phyloP scores from a whole-genome alignment of 768 basidiomycete genomes.

The Rhodosporidiobolus odoratus region DNA sequence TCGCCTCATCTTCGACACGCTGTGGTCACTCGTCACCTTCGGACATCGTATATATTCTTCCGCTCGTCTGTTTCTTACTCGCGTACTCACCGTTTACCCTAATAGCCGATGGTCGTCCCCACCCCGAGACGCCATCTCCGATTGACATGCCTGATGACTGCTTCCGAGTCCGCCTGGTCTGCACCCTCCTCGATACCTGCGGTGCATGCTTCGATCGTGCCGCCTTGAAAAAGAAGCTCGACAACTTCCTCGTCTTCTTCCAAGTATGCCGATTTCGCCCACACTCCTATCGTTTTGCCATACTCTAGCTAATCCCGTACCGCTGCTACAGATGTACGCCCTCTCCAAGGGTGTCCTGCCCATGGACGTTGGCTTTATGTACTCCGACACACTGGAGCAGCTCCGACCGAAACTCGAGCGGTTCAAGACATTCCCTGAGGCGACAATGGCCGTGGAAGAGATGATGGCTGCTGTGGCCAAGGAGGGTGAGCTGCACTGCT shows the following conservation, averaged over 20 bases:
- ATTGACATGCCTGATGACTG: constrained; percentile 94
- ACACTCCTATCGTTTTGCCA: constrained; percentile 44
- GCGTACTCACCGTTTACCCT: background rate
- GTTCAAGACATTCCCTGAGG: constrained; percentile 73
- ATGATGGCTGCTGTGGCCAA: constrained; percentile 58
- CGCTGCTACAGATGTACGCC: constrained; percentile 60
- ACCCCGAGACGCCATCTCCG: constrained; percentile 66
- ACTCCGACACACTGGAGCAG: constrained; percentile 89
- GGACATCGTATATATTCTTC: constrained; percentile 74
- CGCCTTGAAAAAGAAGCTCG: constrained; percentile 82
- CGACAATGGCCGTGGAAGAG: constrained; percentile 81
- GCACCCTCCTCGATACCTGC: constrained; percentile 86
- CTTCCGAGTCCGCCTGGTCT: constrained; percentile 86
- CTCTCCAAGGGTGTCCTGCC: constrained; percentile 78
- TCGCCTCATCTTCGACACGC: constrained; percentile 78
- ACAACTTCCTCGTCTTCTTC: constrained; percentile 86
- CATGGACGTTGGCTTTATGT: constrained; percentile 98
- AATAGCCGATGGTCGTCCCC: constrained; percentile 78
- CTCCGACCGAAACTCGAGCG: constrained; percentile 73
- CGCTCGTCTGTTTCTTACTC: background rate
- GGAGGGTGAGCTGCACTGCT: background rate
- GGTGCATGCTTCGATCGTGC: constrained; percentile 98
- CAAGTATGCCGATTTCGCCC: constrained; percentile 57
- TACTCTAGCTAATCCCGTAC: background rate
- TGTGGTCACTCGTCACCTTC: constrained; percentile 92